phyloP scores from a whole-genome alignment of 768 basidiomycete species.

The Plicaturopsis crispa region DNA sequence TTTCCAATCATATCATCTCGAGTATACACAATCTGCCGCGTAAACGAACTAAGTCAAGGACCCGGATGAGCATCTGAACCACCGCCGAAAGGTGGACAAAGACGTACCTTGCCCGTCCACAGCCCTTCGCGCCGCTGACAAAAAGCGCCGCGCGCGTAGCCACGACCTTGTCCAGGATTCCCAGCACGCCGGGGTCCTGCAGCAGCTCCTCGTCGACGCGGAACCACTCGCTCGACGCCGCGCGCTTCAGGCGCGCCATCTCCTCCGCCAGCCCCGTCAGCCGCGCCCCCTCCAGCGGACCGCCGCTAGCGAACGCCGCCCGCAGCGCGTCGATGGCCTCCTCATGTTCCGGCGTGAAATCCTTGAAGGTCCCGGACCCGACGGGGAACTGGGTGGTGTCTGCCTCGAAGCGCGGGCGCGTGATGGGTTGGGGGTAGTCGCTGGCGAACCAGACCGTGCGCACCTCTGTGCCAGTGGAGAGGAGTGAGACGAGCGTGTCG shows the following conservation, averaged over 20 bases:
- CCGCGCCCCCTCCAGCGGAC: constrained; percentile 30
- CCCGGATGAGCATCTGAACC: constrained; percentile 8
- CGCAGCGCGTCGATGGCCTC: constrained; percentile 36
- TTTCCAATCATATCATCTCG: constrained; percentile 28
- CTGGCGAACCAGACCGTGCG: constrained; percentile 48
- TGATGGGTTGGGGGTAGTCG: constrained; percentile 36
- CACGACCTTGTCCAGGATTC: constrained; percentile 52
- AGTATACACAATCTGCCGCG: constrained; percentile 40
- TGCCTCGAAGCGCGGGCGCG: not conserved
- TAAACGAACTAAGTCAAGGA: constrained; percentile 36
- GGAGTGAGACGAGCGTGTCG: constrained; percentile 28
- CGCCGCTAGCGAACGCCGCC: constrained; percentile 32
- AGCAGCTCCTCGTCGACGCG: constrained; percentile 22
- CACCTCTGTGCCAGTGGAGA: constrained; percentile 22
- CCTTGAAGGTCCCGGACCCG: constrained; percentile 29
- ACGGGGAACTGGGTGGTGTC: constrained; percentile 6
- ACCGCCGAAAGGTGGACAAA: constrained; percentile 7
- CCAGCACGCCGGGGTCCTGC: constrained; percentile 41
- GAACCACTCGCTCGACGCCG: constrained; percentile 9
- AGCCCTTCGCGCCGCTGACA: constrained; percentile 38
- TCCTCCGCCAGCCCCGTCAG: constrained; percentile 37
- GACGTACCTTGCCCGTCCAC: constrained; percentile 42
- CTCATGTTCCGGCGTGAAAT: constrained; percentile 32
- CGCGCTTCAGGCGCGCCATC: constrained; percentile 13
- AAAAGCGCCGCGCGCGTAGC: constrained; percentile 41